Conservation (phyloP, 108 stramenopile species). For the Phaeodactylum tricornutum region DNA sequence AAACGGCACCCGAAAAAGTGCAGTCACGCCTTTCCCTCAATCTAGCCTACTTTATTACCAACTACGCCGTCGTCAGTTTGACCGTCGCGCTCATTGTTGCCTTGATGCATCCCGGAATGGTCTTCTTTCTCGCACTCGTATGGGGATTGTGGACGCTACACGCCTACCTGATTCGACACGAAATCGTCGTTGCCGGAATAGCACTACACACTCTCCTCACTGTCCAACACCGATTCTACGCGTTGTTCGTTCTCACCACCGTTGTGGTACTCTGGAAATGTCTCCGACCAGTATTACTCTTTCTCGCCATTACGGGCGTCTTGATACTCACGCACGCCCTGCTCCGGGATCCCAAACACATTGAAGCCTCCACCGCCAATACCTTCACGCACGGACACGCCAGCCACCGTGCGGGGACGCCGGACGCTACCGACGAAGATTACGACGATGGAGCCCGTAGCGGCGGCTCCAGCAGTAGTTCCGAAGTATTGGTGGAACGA, state of each 20-base stretch:
- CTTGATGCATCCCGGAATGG: conserved; percentile 76
- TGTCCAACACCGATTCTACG: conserved; percentile 46
- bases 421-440: no score
- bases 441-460: no score
- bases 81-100: conserved; percentile 68
- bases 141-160: conserved; percentile 63
- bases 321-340: conserved; percentile 61
- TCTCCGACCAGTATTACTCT: conserved; percentile 42
- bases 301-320: conserved; percentile 45
- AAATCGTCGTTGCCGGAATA: conserved; percentile 49
- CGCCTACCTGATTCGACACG: conserved; percentile 43
- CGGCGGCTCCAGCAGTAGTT: no score
- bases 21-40: conserved; percentile 56
- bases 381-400: no score
- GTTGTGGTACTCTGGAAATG: conserved; percentile 69
- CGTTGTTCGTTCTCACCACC: conserved; percentile 40
- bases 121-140: conserved; percentile 45
- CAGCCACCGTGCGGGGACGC: no score
- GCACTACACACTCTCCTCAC: conserved; percentile 57
- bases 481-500: no score
- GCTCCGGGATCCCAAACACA: conserved; percentile 72
- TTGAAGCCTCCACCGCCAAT: no score
- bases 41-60: conserved; percentile 71
- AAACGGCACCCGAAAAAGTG: conserved; percentile 51
- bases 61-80: conserved; percentile 55